These are phyloP conservation scores for Sordaria brevicollis DNA, from an alignment of 495 filamentous ascomycete genomes.

Conservation along the genomic window DNA sequence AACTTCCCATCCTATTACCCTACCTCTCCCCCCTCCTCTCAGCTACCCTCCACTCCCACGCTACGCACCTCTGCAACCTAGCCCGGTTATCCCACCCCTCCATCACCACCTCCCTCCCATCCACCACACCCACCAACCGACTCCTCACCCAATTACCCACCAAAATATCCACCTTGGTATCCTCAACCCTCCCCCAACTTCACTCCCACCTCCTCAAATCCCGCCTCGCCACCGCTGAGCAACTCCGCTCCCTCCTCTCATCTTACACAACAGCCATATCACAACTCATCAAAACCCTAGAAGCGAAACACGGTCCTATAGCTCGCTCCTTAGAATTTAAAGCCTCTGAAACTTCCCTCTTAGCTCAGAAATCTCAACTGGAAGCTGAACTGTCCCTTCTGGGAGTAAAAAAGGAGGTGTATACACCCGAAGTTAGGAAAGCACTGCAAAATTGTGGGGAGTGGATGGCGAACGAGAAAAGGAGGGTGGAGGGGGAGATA, in stretches of 20 bases:
- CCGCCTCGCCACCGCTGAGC: constrained; percentile 11
- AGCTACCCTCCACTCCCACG: not conserved
- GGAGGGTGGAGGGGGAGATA: constrained; percentile 25
- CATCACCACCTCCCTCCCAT: not conserved
- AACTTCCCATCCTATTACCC: not conserved
- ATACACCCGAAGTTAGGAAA: constrained; percentile 10
- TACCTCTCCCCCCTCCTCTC: not conserved
- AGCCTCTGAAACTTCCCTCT: constrained; percentile 43
- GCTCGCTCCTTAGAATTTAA: constrained; percentile 52
- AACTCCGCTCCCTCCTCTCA: constrained; percentile 18
- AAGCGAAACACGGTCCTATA: constrained; percentile 53
- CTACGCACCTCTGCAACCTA: not conserved
- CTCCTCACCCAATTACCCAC: not conserved
- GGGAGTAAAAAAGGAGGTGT: not conserved
- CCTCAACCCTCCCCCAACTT: constrained; percentile 17
- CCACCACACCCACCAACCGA: not conserved
- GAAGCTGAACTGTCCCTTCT: constrained; percentile 25
- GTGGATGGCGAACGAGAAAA: constrained; percentile 25
- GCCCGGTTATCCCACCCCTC: not conserved
- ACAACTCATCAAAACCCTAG: constrained; percentile 26
- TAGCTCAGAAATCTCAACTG: constrained; percentile 36
- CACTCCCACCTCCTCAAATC: constrained; percentile 14
- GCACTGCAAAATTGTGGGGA: constrained; percentile 34
- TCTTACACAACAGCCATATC: constrained; percentile 19
- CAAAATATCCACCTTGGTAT: not conserved